phyloP scores from a whole-genome alignment of 129 eudicot species.

The Helianthus tuberosus region DNA sequence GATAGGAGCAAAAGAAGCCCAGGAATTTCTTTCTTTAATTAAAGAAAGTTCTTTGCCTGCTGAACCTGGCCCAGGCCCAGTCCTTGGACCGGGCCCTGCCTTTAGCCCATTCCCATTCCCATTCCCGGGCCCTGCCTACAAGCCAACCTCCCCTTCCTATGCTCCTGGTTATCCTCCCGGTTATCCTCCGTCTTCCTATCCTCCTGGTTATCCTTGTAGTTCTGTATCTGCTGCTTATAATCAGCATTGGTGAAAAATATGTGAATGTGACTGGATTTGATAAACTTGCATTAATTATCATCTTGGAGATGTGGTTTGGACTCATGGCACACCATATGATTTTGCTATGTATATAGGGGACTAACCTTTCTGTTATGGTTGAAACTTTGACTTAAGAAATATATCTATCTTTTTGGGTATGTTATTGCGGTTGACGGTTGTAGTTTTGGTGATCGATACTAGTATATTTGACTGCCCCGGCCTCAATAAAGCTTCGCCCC shows the following conservation, averaged over 20 bases:
- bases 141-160: too few relatives aligned
- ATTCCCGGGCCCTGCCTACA: too few relatives aligned
- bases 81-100: too few relatives aligned
- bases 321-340: constrained; percentile 6
- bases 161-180: too few relatives aligned
- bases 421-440: too few relatives aligned
- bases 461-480: too few relatives aligned
- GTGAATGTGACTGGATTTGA: constrained; percentile 10
- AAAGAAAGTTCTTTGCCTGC: constrained; percentile 11
- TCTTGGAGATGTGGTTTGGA: constrained; percentile 2
- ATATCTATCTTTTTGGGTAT: neutral
- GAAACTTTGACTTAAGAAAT: neutral
- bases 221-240: constrained; percentile 15
- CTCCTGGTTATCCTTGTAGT: too few relatives aligned
- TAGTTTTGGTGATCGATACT: too few relatives aligned
- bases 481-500: too few relatives aligned
- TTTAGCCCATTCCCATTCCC: too few relatives aligned
- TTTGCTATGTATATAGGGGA: constrained; percentile 14
- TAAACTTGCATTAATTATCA: neutral
- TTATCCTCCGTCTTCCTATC: too few relatives aligned
- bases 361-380: neutral
- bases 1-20: constrained; percentile 60
- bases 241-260: constrained; percentile 15
- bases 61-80: neutral
- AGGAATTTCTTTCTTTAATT: constrained; percentile 39